Conservation (phyloP, 2,329 filamentous ascomycete genomes). For the Torrubiella hemipterigena region DNA sequence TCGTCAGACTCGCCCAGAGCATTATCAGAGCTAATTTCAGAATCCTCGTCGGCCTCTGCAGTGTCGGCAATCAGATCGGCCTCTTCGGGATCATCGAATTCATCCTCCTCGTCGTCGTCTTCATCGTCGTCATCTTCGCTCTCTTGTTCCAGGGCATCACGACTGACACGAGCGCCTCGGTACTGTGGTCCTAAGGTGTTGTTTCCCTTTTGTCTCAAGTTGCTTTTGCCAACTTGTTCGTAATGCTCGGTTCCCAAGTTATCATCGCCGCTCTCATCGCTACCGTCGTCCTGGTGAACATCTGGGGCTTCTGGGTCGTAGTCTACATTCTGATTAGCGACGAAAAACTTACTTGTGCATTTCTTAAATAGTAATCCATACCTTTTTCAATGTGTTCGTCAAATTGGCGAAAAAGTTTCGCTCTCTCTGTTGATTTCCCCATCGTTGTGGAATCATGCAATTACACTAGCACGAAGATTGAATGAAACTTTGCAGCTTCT, state of each 20-base stretch:
- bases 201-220: conserved; percentile 61
- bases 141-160: conserved; percentile 50
- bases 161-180: conserved; percentile 61
- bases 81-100: conserved; percentile 25
- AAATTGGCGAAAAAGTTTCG: conserved; percentile 49
- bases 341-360: neutral
- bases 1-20: conserved; percentile 79
- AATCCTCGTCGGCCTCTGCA: conserved; percentile 35
- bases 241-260: conserved; percentile 77
- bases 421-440: conserved; percentile 38
- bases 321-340: conserved; percentile 34
- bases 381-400: conserved; percentile 52
- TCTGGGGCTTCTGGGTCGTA: conserved; percentile 66
- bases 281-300: conserved; percentile 40
- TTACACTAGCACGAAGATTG: no score
- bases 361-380: no score
- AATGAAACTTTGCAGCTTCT: no score
- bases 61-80: conserved; percentile 41
- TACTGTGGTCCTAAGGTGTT: conserved; percentile 68
- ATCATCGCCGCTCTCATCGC: conserved; percentile 34
- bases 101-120: conserved; percentile 36
- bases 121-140: conserved; percentile 39
- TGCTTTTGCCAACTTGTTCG: conserved; percentile 70
- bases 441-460: conserved; percentile 34
- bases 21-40: conserved; percentile 52